A percentile compares a stretch with the other conserved stretches of the same genome.
phyloP scores from a whole-genome alignment of 371 early-diverging fungal species.

The Mortierella sp. region DNA sequence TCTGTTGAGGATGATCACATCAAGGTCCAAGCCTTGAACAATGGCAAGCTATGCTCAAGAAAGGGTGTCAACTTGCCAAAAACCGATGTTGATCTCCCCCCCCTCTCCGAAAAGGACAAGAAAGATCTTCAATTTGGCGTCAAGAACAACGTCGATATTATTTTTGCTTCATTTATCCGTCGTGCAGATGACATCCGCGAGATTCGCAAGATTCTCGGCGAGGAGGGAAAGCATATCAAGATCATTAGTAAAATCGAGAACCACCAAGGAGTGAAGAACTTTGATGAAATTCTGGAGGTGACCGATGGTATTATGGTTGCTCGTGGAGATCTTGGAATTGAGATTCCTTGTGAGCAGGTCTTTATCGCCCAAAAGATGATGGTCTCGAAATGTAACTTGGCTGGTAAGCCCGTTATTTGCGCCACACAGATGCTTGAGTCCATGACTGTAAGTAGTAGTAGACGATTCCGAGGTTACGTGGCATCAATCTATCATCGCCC shows the following conservation, averaged over 20 bases:
- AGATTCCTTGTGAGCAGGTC: conserved; percentile 93
- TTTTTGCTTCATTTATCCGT: conserved; percentile 98
- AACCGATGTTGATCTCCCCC: conserved; percentile 90
- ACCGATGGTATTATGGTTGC: conserved; percentile 99
- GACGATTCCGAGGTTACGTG: conserved; percentile 9
- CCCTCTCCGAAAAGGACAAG: conserved; percentile 96
- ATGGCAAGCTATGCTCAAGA: conserved; percentile 79
- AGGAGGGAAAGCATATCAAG: conserved; percentile 87
- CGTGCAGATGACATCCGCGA: conserved; percentile 89
- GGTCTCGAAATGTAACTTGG: conserved; percentile 92
- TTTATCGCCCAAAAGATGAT: conserved; percentile 98
- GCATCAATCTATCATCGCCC: not conserved
- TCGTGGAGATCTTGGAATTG: conserved; percentile 98
- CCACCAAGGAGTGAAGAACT: conserved; percentile 95
- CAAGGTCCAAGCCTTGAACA: conserved; percentile 81
- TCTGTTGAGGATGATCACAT: conserved; percentile 72
- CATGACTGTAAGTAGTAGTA: conserved; percentile 82
- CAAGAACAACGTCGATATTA: conserved; percentile 93
- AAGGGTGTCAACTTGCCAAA: conserved; percentile 95
- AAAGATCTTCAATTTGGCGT: conserved; percentile 93
- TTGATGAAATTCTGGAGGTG: conserved; percentile 95
- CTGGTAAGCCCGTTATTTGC: conserved; percentile 97
- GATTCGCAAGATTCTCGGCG: conserved; percentile 84
- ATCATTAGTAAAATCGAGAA: conserved; percentile 98
- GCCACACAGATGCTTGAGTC: conserved; percentile 99